Evolutionary conservation across 345 rosid species (phyloP), one percentile per base, ranked within the genome.

Genomic region (Moringa oleifera): DNA sequence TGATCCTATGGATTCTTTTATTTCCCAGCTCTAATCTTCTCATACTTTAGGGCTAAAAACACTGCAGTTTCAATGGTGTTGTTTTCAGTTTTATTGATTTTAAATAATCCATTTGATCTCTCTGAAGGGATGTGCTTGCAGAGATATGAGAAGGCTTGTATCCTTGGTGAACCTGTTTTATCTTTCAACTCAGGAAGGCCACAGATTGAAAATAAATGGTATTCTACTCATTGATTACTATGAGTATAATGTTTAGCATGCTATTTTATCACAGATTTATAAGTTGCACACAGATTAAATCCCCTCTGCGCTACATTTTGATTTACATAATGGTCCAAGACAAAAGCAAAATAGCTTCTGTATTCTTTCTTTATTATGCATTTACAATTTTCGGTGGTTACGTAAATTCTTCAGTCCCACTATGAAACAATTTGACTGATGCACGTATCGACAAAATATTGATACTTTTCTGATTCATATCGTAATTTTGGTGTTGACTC

Each of bases 151-250:
- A 92, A 80, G 61, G 90, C 87, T 53, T 80, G 77, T 49, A 59
- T 69, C 31, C 70, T 71, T 53, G 91, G 94, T 33, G 90, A 85
- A 81, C 75, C 83, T 67, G 77, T 89, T 64, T 69, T 88, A 73
- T 84, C 94, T 62, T 81, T 79, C 68, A 62, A 75, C 69, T 72
- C 79, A 18, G 94, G 88, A 49, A 68, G 80, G 68, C 90, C 90
- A 21, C 90, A 83, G 56, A 73, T 89, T 71, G 81, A 84, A 71
- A 87, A 79, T 73, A 79, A 86, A 70, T 90, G 98, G 98, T 93
- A 83, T 51, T 25, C 52, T 55, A 47, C 20, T 61, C 37, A 23
- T 63, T 71, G 15, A 57, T 47, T 28, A 18, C 23, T 53, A 6
- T 21, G 62, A 53, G 2, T 64, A n/a, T 62, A 59, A 47, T 63